Evolutionary conservation across 768 basidiomycete genomes (phyloP), one percentile per base, ranked within the genome.

Genomic region (Tricholoma bakamatsutake): DNA sequence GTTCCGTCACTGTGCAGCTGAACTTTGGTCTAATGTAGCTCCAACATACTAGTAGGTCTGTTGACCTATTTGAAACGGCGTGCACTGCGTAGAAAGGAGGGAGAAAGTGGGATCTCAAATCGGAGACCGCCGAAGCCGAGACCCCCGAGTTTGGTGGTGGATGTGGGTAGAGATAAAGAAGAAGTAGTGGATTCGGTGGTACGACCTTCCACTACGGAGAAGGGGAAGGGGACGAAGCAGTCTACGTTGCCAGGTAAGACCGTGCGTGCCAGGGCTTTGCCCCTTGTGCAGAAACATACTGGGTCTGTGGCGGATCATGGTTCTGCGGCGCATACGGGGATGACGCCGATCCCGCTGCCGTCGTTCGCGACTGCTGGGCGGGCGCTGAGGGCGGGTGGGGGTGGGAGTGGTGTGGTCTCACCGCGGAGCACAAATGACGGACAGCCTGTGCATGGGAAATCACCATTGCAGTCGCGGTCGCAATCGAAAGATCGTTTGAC

Each of bases 41-140:
- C 91, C 13, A 94, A 94, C 66, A 93, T 94, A 59, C 80, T 93
- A 46, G 85, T 94, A 57, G 91, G 91, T 33, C 79, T 93, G 53
- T 67, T 93, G n/a, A 81, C 77, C 28, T 82, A 87, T 68, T 69
- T 88, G 51, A 84, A 82, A 66, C 82, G 78, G 54, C 75, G 81
- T 59, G 71, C 75, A n/a, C 34, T 53, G 12, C 28, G 28, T 7
- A 39, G 33, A n/a, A 55, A 31, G 15, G 54, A 13, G 21, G 50
- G 3, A 8, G 47, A 39, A 9, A 39, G 33, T 18, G 28, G n/a
- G 17, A n/a, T 12, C 2, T 6, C 27, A 30, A 47, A 46, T 8
- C 30, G 10, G 43, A 47, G 24, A 34, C 42, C 53, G 1, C 53
- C 53, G n/a, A 54, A 54, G 11, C 53, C 28, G 43, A 54, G 39